Evolutionary conservation across 495 filamentous ascomycete genomes (phyloP), one percentile per base, ranked within the genome.

Genomic region (Neurospora pannonica): DNA sequence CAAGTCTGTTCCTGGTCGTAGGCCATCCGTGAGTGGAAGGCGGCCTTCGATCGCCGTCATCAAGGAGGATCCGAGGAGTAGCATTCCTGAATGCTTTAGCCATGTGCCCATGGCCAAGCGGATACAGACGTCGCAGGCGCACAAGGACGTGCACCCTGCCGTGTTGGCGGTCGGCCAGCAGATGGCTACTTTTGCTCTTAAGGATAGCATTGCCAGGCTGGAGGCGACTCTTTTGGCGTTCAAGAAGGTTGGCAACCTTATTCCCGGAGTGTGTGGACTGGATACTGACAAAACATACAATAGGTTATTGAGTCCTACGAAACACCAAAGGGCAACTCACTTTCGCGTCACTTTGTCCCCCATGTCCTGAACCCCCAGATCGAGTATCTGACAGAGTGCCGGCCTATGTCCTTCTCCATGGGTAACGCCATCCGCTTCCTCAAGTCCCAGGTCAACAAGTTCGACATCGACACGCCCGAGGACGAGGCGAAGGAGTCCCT

Each of bases 351-450:
- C 84, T 89, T 99, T 76, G 95, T 94, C 36, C 91, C 92, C n/a
- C 94, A 97, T 77, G 89, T 91, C 76, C 88, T 99, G 73, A 96
- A 93, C 73, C 93, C 94, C 73, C 96, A 99, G 83, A 97, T 99
- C 75, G 93, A 94, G 74, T 97, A 95, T 79, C 90, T 99, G 38
- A 92, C 92, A 60, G 94, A 94, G 73, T 97, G 94, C 79, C 91
- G 96, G 7, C 94, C 96, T 13, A 92, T 98, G 82, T 95, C 92
- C 71, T 93, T 96, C 81, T 92, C 92, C 54, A 95, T 97, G 90
- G 95, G 97, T 73, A 98, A 98, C 82, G 94, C 94, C 24, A 97
- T 99, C 81, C 89, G 97, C 43, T 94, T 94, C 84, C 87, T 99
- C 24, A 99, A 99, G 84, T 87, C 96, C 38, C 88, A 91, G 78